phyloP scores from a whole-genome alignment of 2,329 filamentous ascomycete genomes.

The Xylaria digitata region DNA sequence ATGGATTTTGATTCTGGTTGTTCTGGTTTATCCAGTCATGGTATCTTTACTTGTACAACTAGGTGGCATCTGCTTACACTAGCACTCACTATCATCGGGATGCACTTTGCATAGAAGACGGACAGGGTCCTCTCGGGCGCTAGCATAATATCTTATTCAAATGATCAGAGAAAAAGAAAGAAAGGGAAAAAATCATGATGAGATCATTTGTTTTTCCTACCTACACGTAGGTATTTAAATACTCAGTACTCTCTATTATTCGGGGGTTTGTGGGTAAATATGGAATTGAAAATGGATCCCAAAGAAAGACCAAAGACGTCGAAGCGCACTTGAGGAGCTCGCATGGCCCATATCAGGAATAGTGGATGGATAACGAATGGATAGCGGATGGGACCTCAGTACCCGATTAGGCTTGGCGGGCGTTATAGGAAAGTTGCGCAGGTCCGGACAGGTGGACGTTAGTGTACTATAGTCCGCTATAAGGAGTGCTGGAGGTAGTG shows the following conservation, averaged over 20 bases:
- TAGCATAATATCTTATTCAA: slow-evolving; percentile 9
- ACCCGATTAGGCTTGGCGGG: slow-evolving; percentile 28
- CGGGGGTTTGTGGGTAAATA: slow-evolving; percentile 13
- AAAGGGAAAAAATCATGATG: too few species aligned
- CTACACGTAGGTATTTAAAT: too few species aligned
- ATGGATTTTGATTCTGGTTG: slow-evolving; percentile 33
- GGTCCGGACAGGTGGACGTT: slow-evolving; percentile 23
- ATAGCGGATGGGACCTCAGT: too few species aligned
- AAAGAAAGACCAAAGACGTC: too few species aligned
- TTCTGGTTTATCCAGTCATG: neutral
- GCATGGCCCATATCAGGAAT: slow-evolving; percentile 17
- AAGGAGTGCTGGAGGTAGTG: too few species aligned
- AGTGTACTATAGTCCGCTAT: neutral
- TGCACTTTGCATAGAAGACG: slow-evolving; percentile 30
- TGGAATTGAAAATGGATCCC: neutral
- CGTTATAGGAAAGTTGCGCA: neutral
- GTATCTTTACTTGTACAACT: slow-evolving; percentile 27
- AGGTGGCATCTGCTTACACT: slow-evolving; percentile 15
- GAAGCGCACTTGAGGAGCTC: neutral
- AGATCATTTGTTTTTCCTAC: too few species aligned
- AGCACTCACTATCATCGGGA: slow-evolving; percentile 22
- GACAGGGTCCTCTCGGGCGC: slow-evolving; percentile 16
- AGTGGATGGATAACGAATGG: slow-evolving; percentile 19
- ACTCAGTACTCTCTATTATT: neutral
- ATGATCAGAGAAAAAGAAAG: neutral